Evolutionary conservation across 1,284 basidiomycete species (phyloP).

Genomic region (Golubevia pallescens): DNA sequence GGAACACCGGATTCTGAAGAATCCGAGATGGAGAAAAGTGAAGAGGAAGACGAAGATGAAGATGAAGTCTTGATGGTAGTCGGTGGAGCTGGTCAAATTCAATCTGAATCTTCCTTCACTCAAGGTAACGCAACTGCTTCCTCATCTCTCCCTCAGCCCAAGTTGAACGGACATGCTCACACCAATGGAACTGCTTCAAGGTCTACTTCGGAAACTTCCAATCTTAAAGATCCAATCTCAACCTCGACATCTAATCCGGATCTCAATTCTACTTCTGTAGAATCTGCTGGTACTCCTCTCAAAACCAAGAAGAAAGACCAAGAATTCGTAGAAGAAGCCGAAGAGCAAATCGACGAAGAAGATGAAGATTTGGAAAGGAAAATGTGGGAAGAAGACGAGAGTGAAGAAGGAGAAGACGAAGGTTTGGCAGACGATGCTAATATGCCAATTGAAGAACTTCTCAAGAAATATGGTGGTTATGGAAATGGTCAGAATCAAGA

Average conservation of each 20-base stretch:
- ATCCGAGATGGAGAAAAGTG: slow-evolving; percentile 6
- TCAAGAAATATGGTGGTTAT: slow-evolving; percentile 68
- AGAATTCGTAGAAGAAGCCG: slow-evolving; percentile 58
- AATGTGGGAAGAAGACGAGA: slow-evolving; percentile 59
- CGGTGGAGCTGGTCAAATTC: slow-evolving; percentile 15
- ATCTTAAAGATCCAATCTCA: slow-evolving; percentile 56
- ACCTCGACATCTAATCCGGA: slow-evolving; percentile 3
- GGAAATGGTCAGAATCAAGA: slow-evolving; percentile 10
- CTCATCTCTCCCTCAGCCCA: slow-evolving; percentile 1
- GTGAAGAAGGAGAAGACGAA: slow-evolving; percentile 67
- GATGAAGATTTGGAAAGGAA: slow-evolving; percentile 63
- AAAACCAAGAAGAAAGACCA: slow-evolving; percentile 23
- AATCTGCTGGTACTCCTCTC: background rate
- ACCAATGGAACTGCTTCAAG: slow-evolving; percentile 19
- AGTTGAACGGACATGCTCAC: slow-evolving; percentile 25
- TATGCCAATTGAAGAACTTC: slow-evolving; percentile 69
- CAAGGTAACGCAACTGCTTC: background rate
- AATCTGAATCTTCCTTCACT: slow-evolving; percentile 11
- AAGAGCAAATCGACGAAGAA: slow-evolving; percentile 65
- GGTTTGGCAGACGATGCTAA: slow-evolving; percentile 68
- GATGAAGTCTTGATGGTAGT: background rate
- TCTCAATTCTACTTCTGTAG: background rate
- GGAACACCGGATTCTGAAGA: slow-evolving; percentile 22
- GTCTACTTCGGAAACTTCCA: slow-evolving; percentile 16
- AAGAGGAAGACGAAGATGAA: slow-evolving; percentile 6